Conservation (phyloP, 257 asterid species). For the Solanum piurae region DNA sequence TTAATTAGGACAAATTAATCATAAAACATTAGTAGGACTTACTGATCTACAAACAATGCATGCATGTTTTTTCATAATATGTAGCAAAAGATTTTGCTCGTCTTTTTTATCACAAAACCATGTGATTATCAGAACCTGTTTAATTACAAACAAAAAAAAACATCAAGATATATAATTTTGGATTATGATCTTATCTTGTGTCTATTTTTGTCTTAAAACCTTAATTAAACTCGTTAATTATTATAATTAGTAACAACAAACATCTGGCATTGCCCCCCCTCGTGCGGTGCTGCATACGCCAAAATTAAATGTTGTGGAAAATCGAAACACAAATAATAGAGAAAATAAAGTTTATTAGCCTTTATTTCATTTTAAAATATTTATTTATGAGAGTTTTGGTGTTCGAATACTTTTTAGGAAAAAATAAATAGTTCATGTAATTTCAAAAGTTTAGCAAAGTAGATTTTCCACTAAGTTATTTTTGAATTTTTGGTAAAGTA, state of each 20-base stretch:
- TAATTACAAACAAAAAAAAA: background rate
- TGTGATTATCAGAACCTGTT: background rate
- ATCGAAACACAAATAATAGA: background rate
- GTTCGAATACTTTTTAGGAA: background rate
- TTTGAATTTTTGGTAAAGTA: too few relatives aligned
- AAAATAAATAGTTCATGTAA: too few relatives aligned
- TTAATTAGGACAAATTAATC: background rate
- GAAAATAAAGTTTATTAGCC: background rate
- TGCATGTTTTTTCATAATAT: background rate
- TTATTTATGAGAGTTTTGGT: background rate
- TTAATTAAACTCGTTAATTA: background rate
- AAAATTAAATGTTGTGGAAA: background rate
- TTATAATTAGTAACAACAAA: background rate
- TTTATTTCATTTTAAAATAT: too few relatives aligned
- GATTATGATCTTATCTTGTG: background rate
- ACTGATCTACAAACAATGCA: background rate
- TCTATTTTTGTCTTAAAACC: background rate
- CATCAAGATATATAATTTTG: background rate
- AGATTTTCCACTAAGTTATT: too few relatives aligned
- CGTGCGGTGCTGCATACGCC: constrained; percentile 1
- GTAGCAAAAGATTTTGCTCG: background rate
- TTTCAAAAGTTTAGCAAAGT: background rate
- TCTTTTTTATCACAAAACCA: background rate
- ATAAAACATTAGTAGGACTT: background rate
- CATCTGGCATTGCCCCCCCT: background rate